phyloP scores from a whole-genome alignment of 495 filamentous ascomycete genomes.

The Talaromyces proteolyticus region DNA sequence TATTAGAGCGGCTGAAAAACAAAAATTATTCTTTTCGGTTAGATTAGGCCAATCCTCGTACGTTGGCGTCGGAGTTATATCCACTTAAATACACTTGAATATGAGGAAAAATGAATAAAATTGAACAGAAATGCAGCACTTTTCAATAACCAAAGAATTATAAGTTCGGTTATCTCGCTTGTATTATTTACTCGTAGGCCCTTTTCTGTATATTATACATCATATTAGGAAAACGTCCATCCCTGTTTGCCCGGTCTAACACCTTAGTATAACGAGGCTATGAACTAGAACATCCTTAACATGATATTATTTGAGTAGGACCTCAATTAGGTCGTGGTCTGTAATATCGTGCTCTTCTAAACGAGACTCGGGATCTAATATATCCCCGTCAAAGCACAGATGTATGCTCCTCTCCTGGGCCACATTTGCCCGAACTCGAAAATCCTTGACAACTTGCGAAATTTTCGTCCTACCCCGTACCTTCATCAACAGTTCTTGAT shows the following conservation, averaged over 20 bases:
- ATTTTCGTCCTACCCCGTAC: slow-evolving; percentile 53
- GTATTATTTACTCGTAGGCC: too few species aligned
- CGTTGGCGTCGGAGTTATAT: too few species aligned
- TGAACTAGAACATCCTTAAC: background rate
- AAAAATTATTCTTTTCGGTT: too few species aligned
- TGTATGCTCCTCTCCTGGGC: slow-evolving; percentile 45
- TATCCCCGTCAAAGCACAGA: slow-evolving; percentile 77
- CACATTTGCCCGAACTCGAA: slow-evolving; percentile 39
- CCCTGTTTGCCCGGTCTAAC: too few species aligned
- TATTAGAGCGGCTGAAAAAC: too few species aligned
- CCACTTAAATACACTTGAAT: background rate
- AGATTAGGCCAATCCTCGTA: too few species aligned
- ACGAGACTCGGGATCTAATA: slow-evolving; percentile 52
- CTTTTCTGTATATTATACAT: too few species aligned
- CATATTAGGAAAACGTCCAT: too few species aligned
- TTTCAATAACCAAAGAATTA: too few species aligned
- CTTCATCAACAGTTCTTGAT: slow-evolving; percentile 50
- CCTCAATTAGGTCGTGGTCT: slow-evolving; percentile 75
- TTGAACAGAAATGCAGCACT: too few species aligned
- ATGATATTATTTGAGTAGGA: slow-evolving; percentile 48
- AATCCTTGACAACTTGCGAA: slow-evolving; percentile 46
- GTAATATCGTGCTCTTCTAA: slow-evolving; percentile 68
- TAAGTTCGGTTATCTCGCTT: too few species aligned
- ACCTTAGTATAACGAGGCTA: background rate
- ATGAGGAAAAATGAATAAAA: too few species aligned